Conservation (phyloP, 257 asterid genomes). For the Linaria vulgaris region DNA sequence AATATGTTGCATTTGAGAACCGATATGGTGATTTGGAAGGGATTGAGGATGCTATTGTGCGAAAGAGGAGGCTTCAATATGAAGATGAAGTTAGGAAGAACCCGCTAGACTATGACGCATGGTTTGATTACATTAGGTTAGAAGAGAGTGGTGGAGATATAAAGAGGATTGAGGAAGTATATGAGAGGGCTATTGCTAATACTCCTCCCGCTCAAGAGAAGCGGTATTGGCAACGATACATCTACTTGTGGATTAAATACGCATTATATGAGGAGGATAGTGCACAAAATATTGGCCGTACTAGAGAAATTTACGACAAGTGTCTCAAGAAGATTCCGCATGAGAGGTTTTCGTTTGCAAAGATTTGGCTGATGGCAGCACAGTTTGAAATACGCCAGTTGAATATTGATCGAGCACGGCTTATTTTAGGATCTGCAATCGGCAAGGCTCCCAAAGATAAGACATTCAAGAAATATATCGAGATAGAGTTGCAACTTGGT, state of each 20-base stretch:
- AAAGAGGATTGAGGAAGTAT: too few relatives aligned
- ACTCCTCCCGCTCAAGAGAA: too few relatives aligned
- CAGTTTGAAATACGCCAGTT: conserved; percentile 85
- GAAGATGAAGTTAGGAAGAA: too few relatives aligned
- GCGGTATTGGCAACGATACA: too few relatives aligned
- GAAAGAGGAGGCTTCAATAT: too few relatives aligned
- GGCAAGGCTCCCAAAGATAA: conserved; percentile 70
- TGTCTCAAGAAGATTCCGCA: conserved; percentile 93
- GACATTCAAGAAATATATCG: conserved; percentile 79
- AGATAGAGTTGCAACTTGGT: conserved; percentile 88
- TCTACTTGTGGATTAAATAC: conserved; percentile 84
- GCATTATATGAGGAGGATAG: conserved; percentile 84
- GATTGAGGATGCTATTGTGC: too few relatives aligned
- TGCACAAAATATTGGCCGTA: conserved; percentile 74
- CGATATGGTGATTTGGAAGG: too few relatives aligned
- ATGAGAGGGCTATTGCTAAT: too few relatives aligned
- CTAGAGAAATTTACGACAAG: conserved; percentile 70
- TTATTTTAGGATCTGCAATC: conserved; percentile 53
- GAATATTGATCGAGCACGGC: conserved; percentile 56
- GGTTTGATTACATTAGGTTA: too few relatives aligned
- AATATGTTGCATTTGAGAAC: too few relatives aligned
- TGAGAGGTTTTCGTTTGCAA: conserved; percentile 76
- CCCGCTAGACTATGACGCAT: too few relatives aligned
- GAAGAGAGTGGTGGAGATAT: too few relatives aligned
- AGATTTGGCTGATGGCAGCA: conserved; percentile 84